Evolutionary conservation across 371 early-diverging fungal species (phyloP).

Genomic region (Batkoa obscura): DNA sequence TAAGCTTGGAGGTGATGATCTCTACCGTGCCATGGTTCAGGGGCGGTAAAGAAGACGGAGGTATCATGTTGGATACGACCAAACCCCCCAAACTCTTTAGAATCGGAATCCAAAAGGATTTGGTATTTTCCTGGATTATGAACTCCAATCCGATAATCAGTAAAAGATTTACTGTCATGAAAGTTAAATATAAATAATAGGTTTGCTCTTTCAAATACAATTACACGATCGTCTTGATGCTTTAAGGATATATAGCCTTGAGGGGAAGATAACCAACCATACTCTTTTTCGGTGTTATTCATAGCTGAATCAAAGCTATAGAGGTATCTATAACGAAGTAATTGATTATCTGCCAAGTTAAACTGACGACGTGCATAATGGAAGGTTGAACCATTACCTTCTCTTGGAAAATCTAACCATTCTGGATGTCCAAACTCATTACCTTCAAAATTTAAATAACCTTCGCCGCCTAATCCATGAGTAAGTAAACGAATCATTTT

Average conservation of each 20-base stretch:
- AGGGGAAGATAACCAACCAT: slow-evolving; percentile 42
- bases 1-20: slow-evolving; percentile 45
- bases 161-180: slow-evolving; percentile 64
- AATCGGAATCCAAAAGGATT: slow-evolving; percentile 64
- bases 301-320: slow-evolving; percentile 76
- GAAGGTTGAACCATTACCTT: slow-evolving; percentile 75
- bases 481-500: slow-evolving; percentile 88
- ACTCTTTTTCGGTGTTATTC: slow-evolving; percentile 44
- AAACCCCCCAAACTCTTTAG: slow-evolving; percentile 55
- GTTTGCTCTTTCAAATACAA: slow-evolving; percentile 78
- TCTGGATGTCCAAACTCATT: slow-evolving; percentile 97
- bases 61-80: slow-evolving; percentile 34
- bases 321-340: slow-evolving; percentile 79
- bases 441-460: slow-evolving; percentile 88
- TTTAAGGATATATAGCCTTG: slow-evolving; percentile 72
- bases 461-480: slow-evolving; percentile 81
- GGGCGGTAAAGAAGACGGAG: slow-evolving; percentile 38
- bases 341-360: slow-evolving; percentile 66
- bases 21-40: slow-evolving; percentile 45
- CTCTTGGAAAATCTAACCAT: slow-evolving; percentile 95
- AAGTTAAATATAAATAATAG: slow-evolving; percentile 87
- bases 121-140: slow-evolving; percentile 43
- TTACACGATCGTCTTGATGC: slow-evolving; percentile 77
- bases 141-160: slow-evolving; percentile 73
- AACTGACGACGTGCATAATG: slow-evolving; percentile 90